Percentiles rank a stretch among this genome's conserved stretches.
Conservation (phyloP, 2,329 filamentous ascomycete species). For the Aspergillus clavatus region DNA sequence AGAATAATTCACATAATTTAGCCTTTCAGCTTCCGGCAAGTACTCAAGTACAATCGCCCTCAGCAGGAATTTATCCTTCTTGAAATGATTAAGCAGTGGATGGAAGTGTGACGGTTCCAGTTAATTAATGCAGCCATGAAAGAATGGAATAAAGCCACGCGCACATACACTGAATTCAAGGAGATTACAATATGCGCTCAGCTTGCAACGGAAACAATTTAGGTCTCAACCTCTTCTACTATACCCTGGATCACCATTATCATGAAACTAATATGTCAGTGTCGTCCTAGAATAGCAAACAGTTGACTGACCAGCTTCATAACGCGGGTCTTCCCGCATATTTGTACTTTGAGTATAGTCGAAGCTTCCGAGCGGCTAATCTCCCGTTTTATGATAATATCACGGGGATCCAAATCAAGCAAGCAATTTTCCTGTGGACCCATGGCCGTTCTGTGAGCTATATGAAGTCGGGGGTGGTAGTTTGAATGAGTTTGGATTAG, state of each 20-base stretch:
- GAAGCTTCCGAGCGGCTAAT: too few relatives aligned
- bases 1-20: slow-evolving; percentile 20
- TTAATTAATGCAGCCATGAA: slow-evolving; percentile 20
- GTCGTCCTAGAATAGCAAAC: too few relatives aligned
- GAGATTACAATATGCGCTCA: slow-evolving; percentile 19
- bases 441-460: too few relatives aligned
- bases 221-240: slow-evolving; percentile 20
- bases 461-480: too few relatives aligned
- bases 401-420: too few relatives aligned
- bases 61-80: slow-evolving; percentile 12
- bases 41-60: slow-evolving; percentile 18
- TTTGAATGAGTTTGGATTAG: too few relatives aligned
- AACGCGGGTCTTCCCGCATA: too few relatives aligned
- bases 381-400: too few relatives aligned
- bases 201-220: slow-evolving; percentile 22
- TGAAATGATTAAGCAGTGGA: slow-evolving; percentile 15
- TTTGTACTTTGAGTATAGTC: too few relatives aligned
- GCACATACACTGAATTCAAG: slow-evolving; percentile 13
- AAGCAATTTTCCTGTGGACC: too few relatives aligned
- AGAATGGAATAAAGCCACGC: slow-evolving; percentile 18
- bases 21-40: slow-evolving; percentile 10
- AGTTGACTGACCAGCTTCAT: too few relatives aligned
- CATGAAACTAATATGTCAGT: too few relatives aligned
- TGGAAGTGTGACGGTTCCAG: slow-evolving; percentile 15
- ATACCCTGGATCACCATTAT: slow-evolving; percentile 23